Evolutionary conservation across 2,329 filamentous ascomycete species (phyloP).

Genomic region (Ceratocystis colombiana): DNA sequence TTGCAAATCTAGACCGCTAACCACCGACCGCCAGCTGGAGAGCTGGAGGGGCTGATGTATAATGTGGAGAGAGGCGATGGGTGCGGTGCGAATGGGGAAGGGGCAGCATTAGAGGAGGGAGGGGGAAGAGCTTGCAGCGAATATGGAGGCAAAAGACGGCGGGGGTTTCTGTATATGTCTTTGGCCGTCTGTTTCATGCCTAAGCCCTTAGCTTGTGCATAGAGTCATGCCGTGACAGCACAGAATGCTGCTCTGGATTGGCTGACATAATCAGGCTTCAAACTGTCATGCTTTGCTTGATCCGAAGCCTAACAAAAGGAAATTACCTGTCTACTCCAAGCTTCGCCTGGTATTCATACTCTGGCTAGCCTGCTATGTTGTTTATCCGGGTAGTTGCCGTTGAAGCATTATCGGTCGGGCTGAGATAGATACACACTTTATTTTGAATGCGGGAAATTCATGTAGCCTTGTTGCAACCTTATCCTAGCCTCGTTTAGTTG

Average conservation of each 20-base stretch:
- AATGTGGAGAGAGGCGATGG: not conserved
- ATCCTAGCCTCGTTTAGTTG: not conserved
- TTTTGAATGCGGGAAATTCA: not conserved
- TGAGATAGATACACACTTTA: slow-evolving; percentile 3
- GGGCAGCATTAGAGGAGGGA: not conserved
- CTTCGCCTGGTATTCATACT: not conserved
- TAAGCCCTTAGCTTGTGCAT: not conserved
- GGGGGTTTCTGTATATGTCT: not conserved
- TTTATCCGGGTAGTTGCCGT: not conserved
- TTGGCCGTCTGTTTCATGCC: not conserved
- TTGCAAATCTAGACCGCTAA: too few relatives aligned
- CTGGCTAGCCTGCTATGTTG: not conserved
- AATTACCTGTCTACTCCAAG: not conserved
- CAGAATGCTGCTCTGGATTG: not conserved
- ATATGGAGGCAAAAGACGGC: not conserved
- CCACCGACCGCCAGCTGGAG: not conserved
- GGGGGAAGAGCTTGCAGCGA: too few relatives aligned
- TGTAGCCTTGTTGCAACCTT: not conserved
- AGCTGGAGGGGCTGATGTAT: not conserved
- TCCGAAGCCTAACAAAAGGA: not conserved
- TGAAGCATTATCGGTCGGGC: slow-evolving; percentile 6
- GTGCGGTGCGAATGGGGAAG: not conserved
- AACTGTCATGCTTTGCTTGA: not conserved
- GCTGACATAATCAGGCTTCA: slow-evolving; percentile 15
- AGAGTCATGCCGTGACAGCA: not conserved